Base-by-base conservation (phyloP, 2,329 filamentous ascomycete genomes). In the Alternaria dauci region DNA sequence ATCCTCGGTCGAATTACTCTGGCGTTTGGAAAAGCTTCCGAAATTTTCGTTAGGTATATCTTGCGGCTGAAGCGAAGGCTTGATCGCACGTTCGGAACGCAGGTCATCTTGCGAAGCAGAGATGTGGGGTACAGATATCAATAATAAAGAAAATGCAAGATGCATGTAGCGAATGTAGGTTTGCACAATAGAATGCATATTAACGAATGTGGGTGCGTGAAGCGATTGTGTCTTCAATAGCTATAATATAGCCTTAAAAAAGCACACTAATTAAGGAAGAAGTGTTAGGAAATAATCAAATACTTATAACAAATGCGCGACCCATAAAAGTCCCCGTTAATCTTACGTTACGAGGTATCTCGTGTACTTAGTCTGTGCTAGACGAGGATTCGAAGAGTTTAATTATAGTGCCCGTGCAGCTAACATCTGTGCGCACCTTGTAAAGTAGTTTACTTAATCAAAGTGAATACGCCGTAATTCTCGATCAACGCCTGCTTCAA, bases 381-480 rank as follows among this genome's bases (percentile, higher is more conserved):
- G 0, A n/a, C 38, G n/a, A 39, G 20, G 38, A 39, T n/a, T 39
- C 38, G n/a, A 20, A 8, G 11, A 39, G 0, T 39, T 11, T 8
- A 0, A 39, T 39, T 8, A n/a, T 18, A n/a, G 20, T 23, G 20
- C 20, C 20, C 20, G 4, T 23, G 4, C 20, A 23, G 2, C 20
- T 23, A 23, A 23, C 20, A 23, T 23, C 20, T 23, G 20, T 23
- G 20, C 20, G 20, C 20, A 23, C 20, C 20, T 23, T 23, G 20
- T 23, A 23, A 23, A 4, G 2, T 23, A 23, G 20, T 23, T 23
- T 23, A 23, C 20, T 23, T 68, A 84, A 58, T 85, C 81, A 69
- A 85, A 82, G 62, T 85, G 82, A 53, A 85, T 84, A 14, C 83
- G 70, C 84, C 83, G 86, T 38, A 85, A 68, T 65, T 85, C 83